A percentile compares a stretch with the other conserved stretches of the same genome.
These are phyloP conservation scores for Colletotrichum sp. DNA, from an alignment of 2,329 filamentous ascomycete species.

Conservation along the genomic window DNA sequence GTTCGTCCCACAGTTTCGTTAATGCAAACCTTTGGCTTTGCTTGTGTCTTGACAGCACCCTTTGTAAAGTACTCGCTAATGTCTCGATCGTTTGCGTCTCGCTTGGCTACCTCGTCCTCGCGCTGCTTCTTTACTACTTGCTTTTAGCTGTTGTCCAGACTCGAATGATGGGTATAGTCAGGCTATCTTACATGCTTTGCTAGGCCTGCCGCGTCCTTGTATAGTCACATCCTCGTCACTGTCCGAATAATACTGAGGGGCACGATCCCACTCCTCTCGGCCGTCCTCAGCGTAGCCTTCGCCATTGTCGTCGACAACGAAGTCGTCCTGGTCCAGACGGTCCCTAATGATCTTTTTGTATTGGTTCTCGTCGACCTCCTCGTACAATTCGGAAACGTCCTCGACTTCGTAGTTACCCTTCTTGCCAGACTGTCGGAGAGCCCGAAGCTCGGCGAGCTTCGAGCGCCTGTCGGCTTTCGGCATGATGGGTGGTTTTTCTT, in stretches of 20 bases:
- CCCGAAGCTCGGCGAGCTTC: constrained; percentile 79
- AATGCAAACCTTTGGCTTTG: constrained; percentile 78
- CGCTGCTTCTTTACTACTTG: constrained; percentile 79
- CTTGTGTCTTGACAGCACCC: constrained; percentile 67
- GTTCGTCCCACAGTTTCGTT: neutral
- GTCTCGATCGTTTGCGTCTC: constrained; percentile 86
- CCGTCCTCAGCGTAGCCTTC: constrained; percentile 97
- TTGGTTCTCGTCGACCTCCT: constrained; percentile 94
- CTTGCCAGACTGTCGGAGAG: constrained; percentile 86
- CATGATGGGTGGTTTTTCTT: constrained; percentile 35
- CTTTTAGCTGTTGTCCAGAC: neutral
- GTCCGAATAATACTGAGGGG: constrained; percentile 69
- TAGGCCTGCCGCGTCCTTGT: constrained; percentile 53
- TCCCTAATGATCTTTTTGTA: constrained; percentile 96
- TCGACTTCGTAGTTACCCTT: constrained; percentile 88
- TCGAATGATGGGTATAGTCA: neutral
- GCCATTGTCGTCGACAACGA: constrained; percentile 98
- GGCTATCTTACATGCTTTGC: constrained; percentile 53
- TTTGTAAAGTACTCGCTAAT: constrained; percentile 96
- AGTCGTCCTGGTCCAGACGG: constrained; percentile 92
- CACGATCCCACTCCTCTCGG: constrained; percentile 89
- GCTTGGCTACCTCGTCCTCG: constrained; percentile 84
- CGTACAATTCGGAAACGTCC: constrained; percentile 85
- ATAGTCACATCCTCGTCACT: constrained; percentile 69
- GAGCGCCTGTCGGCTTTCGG: constrained; percentile 49